Conservation (phyloP, 139 green algal genomes). For the Monoraphidium neglectum region DNA sequence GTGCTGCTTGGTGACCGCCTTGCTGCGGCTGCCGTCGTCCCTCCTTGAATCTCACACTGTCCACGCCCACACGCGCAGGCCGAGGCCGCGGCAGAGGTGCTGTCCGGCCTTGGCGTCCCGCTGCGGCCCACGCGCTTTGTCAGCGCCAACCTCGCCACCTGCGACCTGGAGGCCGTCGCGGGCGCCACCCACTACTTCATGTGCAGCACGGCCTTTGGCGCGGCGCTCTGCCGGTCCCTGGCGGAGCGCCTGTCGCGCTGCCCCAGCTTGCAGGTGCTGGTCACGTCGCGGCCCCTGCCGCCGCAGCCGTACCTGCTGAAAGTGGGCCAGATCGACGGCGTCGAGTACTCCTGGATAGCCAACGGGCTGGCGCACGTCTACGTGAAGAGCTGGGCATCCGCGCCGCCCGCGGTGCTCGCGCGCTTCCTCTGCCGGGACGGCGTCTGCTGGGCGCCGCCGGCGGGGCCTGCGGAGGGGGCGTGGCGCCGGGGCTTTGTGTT, state of each 20-base stretch:
- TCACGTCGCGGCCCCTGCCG: conserved; percentile 45
- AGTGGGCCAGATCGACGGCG: conserved; percentile 7
- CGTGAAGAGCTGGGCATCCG: not conserved
- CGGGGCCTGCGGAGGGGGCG: not conserved
- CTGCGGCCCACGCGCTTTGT: conserved; percentile 38
- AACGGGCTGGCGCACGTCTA: conserved; percentile 15
- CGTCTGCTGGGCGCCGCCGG: conserved; percentile 19
- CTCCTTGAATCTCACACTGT: not conserved
- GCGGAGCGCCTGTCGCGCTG: conserved; percentile 36
- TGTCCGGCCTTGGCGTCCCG: conserved; percentile 18
- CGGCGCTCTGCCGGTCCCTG: conserved; percentile 32
- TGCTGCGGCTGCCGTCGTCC: not conserved
- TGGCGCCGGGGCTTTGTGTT: too few species aligned
- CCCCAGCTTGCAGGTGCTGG: conserved; percentile 43
- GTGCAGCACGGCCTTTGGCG: conserved; percentile 51
- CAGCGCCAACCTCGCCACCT: conserved; percentile 35
- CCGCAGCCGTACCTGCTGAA: conserved; percentile 35
- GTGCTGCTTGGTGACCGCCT: too few species aligned
- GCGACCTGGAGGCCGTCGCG: conserved; percentile 1
- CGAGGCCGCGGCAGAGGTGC: conserved; percentile 18
- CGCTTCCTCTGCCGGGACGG: conserved; percentile 20
- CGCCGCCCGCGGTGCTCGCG: conserved; percentile 12
- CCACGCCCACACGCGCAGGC: conserved; percentile 13
- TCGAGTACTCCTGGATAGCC: conserved; percentile 5
- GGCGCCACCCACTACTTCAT: conserved; percentile 41